Evolutionary conservation across 805 yeast species (phyloP).

Genomic region (Teunomyces gatunensis): DNA sequence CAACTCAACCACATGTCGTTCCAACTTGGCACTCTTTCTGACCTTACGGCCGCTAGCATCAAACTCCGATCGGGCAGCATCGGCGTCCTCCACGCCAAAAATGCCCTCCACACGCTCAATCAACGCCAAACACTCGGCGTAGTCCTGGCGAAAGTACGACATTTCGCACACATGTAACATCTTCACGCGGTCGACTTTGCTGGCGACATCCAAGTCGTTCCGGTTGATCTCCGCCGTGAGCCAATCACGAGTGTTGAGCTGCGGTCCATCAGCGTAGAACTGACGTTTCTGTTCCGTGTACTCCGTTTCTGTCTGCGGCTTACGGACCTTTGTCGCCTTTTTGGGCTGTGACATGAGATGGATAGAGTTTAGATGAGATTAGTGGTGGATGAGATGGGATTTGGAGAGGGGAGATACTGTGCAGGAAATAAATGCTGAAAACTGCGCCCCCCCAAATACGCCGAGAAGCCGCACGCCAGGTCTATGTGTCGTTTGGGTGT

Average conservation of each 20-base stretch:
- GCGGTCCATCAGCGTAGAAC: slow-evolving; percentile 58
- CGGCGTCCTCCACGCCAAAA: slow-evolving; percentile 25
- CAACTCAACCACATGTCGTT: slow-evolving; percentile 52
- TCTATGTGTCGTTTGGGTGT: too few relatives aligned
- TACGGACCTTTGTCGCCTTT: slow-evolving; percentile 39
- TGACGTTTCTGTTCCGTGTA: slow-evolving; percentile 50
- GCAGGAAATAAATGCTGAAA: too few relatives aligned
- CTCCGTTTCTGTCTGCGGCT: slow-evolving; percentile 69
- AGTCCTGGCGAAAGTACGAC: slow-evolving; percentile 56
- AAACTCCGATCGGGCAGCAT: slow-evolving; percentile 10
- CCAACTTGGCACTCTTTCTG: slow-evolving; percentile 36
- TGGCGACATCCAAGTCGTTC: slow-evolving; percentile 25
- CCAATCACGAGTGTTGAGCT: slow-evolving; percentile 46
- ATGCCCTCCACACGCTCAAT: slow-evolving; percentile 26
- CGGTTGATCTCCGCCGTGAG: slow-evolving; percentile 26
- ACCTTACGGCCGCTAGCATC: slow-evolving; percentile 13
- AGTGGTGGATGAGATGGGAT: too few relatives aligned
- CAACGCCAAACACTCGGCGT: slow-evolving; percentile 44
- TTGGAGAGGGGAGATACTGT: too few relatives aligned
- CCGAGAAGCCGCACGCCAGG: too few relatives aligned
- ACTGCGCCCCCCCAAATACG: too few relatives aligned
- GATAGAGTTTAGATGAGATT: not conserved
- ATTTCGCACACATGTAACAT: slow-evolving; percentile 61
- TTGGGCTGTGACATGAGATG: not conserved
- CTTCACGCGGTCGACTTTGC: slow-evolving; percentile 54